Base-by-base conservation (phyloP, 2,329 filamentous ascomycete species). In the Botryotinia narcissicola region DNA sequence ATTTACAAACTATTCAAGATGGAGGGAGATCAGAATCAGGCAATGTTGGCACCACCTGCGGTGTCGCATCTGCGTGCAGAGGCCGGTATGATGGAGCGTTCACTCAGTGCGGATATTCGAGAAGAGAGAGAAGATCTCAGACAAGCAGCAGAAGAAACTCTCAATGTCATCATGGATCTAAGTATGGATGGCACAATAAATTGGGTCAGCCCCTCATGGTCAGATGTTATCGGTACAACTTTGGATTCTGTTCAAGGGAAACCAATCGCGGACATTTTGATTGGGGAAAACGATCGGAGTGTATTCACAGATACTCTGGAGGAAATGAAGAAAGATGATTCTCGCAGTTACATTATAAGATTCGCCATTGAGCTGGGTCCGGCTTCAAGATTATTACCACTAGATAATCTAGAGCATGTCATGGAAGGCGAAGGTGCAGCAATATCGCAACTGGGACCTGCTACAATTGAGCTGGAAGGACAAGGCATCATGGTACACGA, bases 401-500 rank as follows among this genome's bases (percentile, higher is more conserved):
- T 84, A 76, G 42, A 76, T 20, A 79, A 81, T 75, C 76, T 80
- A 32, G 79, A 77, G 16, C 77, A 80, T n/a, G 59, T 73, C 32
- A 75, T 73, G 62, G 73, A 44, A 22, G 68, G 72, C 35, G 74
- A 76, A 64, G 74, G 83, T 51, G 80, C 83, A 42, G 78, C 75
- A 37, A 73, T 84, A 40, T 81, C 84, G 72, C 44, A 69, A 59
- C 29, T 40, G 18, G 80, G 82, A 42, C 83, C 87, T 70, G 84
- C 87, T 73, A 86, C 89, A 57, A 86, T 97, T 74, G 92, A 94
- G 75, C 88, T 99, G 74, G 97, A 99, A 84, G 97, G 93, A 10
- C 96, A 99, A 83, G 96, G 96, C 35, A 99, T 99, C 80, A 97
- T 98, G 92, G 94, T 98, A 10, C 98, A 97, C 81, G 95, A 98